phyloP scores from a whole-genome alignment of 179 eudicot genomes.

The Heliamphora pulchella region DNA sequence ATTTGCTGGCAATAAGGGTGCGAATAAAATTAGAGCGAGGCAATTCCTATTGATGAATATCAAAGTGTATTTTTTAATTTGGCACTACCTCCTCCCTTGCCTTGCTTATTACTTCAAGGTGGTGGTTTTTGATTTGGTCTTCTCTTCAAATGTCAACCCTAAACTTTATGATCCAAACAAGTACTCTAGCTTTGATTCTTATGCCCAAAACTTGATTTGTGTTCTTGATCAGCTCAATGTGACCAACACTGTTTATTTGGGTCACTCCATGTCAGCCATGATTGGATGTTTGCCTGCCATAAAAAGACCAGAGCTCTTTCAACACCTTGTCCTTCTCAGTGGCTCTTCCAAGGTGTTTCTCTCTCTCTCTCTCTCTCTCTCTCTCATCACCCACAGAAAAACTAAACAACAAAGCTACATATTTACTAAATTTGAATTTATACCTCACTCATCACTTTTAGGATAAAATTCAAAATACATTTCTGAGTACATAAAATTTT shows the following conservation, averaged over 20 bases:
- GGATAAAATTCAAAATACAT: no score
- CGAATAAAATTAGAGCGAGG: no score
- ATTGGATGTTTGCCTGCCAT: conserved; percentile 33
- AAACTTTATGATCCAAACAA: conserved; percentile 24
- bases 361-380: neutral
- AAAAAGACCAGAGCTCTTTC: conserved; percentile 25
- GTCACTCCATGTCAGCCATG: conserved; percentile 43
- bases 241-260: conserved; percentile 22
- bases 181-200: conserved; percentile 24
- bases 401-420: no score
- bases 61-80: no score
- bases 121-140: conserved; percentile 32
- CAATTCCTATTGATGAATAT: no score
- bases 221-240: conserved; percentile 31
- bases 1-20: no score
- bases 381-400: no score
- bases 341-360: conserved; percentile 29
- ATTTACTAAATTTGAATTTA: no score
- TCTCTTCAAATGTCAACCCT: conserved; percentile 26
- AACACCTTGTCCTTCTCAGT: conserved; percentile 28
- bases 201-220: conserved; percentile 30
- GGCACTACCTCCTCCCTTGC: conserved; percentile 32
- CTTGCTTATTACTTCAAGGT: conserved; percentile 33
- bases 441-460: no score
- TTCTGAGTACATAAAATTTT: no score